Conservation (phyloP, 768 basidiomycete species). For the Psilocybe subaeruginosa region DNA sequence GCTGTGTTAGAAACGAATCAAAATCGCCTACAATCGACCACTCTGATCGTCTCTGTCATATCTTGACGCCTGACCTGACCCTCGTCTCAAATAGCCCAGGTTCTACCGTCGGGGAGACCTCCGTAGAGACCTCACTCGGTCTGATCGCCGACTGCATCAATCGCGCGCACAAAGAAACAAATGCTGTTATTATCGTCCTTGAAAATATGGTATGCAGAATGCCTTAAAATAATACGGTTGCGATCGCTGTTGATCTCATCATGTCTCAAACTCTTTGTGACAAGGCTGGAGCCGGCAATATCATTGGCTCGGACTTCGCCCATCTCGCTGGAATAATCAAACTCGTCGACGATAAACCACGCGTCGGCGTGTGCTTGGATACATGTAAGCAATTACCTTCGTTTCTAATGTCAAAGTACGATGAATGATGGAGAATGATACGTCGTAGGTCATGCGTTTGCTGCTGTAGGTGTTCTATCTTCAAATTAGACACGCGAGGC, state of each 20-base stretch:
- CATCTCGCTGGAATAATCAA: conserved; percentile 73
- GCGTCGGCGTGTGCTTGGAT: conserved; percentile 85
- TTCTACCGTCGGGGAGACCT: conserved; percentile 75
- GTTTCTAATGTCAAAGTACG: neutral
- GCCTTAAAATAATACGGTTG: neutral
- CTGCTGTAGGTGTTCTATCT: conserved; percentile 53
- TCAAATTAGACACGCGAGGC: neutral
- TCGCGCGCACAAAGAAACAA: conserved; percentile 64
- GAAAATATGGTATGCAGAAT: conserved; percentile 76
- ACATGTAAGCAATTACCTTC: conserved; percentile 57
- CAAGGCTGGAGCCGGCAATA: conserved; percentile 80
- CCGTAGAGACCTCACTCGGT: conserved; percentile 60
- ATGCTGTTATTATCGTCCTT: conserved; percentile 62
- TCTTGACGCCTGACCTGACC: neutral
- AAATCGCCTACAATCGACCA: too few species aligned
- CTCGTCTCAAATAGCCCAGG: conserved; percentile 55
- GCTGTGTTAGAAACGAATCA: too few species aligned
- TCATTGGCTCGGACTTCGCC: conserved; percentile 72
- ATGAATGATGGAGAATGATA: neutral
- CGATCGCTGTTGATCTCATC: neutral
- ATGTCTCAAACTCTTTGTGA: neutral
- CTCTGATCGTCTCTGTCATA: too few species aligned
- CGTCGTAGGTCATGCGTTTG: conserved; percentile 70
- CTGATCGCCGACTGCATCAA: conserved; percentile 77
- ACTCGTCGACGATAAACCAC: conserved; percentile 67